Conservation (phyloP, 2,329 filamentous ascomycete species). For the Pseudogymnoascus sp. region DNA sequence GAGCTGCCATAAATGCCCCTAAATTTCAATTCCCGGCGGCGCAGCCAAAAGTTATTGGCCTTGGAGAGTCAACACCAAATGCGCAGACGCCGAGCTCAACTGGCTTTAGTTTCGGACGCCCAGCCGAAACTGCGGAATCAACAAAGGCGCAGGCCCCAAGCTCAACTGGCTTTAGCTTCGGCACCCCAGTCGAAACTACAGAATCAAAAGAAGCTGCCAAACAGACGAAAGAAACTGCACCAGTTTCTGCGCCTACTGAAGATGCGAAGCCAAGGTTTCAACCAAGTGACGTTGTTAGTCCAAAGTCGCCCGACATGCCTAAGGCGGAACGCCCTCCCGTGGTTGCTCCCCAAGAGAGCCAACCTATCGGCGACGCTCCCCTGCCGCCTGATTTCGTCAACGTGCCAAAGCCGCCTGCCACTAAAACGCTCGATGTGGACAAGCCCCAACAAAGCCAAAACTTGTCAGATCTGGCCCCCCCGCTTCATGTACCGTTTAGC, state of each 20-base stretch:
- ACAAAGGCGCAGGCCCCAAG: background rate
- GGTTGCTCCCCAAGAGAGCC: background rate
- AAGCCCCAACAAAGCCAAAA: background rate
- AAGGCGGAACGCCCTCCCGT: background rate
- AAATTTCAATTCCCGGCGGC: conserved; percentile 17
- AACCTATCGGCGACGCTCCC: conserved; percentile 22
- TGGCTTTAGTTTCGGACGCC: background rate
- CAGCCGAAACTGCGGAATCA: background rate
- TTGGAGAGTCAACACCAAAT: background rate
- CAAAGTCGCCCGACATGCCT: background rate
- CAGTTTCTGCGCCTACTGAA: background rate
- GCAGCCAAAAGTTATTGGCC: background rate
- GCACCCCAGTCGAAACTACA: background rate
- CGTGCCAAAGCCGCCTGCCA: conserved; percentile 26
- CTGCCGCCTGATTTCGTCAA: conserved; percentile 34
- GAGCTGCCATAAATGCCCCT: conserved; percentile 18
- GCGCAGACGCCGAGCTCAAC: background rate
- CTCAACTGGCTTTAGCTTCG: background rate
- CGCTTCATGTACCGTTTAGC: conserved; percentile 24
- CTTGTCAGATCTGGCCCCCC: conserved; percentile 20
- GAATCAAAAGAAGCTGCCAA: background rate
- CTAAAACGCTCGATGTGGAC: conserved; percentile 17
- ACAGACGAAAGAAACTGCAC: background rate
- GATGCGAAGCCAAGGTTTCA: background rate
- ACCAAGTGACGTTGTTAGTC: background rate